A percentile compares a stretch with the other conserved stretches of the same genome.
phyloP scores from a whole-genome alignment of 2,329 filamentous ascomycete species.

The Colletotrichum limetticola region DNA sequence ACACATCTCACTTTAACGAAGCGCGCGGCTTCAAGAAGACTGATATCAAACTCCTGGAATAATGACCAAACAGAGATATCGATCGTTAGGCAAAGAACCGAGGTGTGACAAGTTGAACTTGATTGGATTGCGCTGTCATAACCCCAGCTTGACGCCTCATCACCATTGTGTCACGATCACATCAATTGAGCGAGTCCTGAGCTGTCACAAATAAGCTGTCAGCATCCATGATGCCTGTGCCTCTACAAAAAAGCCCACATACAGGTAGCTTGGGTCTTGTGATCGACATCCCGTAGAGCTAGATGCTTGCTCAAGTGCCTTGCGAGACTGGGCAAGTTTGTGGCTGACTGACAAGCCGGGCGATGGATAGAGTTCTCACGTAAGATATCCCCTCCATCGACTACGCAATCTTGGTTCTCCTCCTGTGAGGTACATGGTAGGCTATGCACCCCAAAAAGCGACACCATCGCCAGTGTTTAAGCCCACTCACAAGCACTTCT shows the following conservation, averaged over 20 bases:
- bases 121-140: background rate
- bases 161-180: background rate
- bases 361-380: constrained; percentile 19
- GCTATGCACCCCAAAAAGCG: background rate
- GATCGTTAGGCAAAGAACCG: background rate
- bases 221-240: background rate
- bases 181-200: background rate
- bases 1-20: too few species aligned
- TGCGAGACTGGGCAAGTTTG: background rate
- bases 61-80: background rate
- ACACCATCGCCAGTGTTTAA: background rate
- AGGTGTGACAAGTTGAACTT: background rate
- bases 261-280: background rate
- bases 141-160: background rate
- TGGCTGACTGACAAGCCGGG: background rate
- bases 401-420: background rate
- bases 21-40: too few species aligned
- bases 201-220: background rate
- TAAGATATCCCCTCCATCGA: background rate
- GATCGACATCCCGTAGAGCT: background rate
- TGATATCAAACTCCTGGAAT: too few species aligned
- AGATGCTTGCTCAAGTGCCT: background rate
- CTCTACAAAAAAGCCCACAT: background rate
- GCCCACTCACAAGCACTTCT: background rate
- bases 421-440: constrained; percentile 4